A percentile compares a stretch with the other conserved stretches of the same genome.
These are phyloP conservation scores for Rhodamnia rubescens DNA, from an alignment of 345 rosid species.

Conservation along the genomic window DNA sequence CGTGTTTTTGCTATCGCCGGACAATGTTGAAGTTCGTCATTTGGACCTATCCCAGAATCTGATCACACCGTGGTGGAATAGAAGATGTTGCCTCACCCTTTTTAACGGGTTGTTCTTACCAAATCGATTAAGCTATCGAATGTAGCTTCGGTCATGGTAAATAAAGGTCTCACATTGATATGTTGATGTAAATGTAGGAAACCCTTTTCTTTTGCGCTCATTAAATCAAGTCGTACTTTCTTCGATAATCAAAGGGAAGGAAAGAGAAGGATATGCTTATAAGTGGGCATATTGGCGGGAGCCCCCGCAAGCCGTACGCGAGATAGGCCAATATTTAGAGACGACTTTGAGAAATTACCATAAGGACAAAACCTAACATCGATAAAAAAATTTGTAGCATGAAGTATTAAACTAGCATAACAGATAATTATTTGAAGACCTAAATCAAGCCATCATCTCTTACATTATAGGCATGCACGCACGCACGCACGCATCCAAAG, in stretches of 20 bases:
- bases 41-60: background rate
- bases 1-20: background rate
- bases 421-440: background rate
- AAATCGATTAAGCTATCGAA: background rate
- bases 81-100: background rate
- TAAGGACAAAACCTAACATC: background rate
- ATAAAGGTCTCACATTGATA: background rate
- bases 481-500: background rate
- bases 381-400: background rate
- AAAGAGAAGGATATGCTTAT: background rate
- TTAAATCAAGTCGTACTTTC: background rate
- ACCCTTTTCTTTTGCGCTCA: background rate
- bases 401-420: background rate
- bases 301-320: background rate
- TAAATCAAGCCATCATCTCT: background rate
- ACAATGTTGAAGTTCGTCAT: background rate
- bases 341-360: background rate
- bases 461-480: background rate
- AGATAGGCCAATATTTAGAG: background rate
- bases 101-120: background rate
- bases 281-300: background rate
- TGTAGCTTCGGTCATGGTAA: background rate
- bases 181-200: background rate
- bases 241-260: background rate
- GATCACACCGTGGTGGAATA: background rate